These are phyloP conservation scores for Neonectria coccinea DNA, from an alignment of 2,329 filamentous ascomycete species.

Conservation along the genomic window DNA sequence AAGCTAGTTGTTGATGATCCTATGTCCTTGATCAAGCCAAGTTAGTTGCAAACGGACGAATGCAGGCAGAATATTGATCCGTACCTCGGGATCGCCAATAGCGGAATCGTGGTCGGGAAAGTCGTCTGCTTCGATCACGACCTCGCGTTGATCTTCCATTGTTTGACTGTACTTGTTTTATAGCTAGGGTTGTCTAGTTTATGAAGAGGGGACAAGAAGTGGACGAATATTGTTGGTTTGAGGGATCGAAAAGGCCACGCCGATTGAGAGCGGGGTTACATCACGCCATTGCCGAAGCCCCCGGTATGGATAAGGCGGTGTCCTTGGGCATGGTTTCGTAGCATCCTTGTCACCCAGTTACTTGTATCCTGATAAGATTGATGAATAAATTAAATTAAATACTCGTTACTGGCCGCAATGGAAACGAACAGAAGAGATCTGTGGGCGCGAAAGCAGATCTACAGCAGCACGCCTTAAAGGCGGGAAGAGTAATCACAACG, in stretches of 20 bases:
- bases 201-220: not conserved
- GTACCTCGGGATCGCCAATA: not conserved
- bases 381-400: no score
- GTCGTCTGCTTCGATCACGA: not conserved
- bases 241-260: not conserved
- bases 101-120: not conserved
- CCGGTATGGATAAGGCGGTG: no score
- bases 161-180: not conserved
- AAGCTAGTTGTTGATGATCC: conserved; percentile 18
- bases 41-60: not conserved
- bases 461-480: no score
- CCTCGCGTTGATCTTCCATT: not conserved
- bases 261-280: not conserved
- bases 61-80: not conserved
- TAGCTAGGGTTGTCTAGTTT: not conserved
- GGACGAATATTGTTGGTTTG: not conserved
- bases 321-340: no score
- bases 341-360: no score
- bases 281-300: not conserved
- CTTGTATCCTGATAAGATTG: no score
- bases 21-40: conserved; percentile 1
- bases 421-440: no score
- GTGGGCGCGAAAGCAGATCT: no score
- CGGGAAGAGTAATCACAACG: no score
- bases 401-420: no score